Base-by-base conservation (phyloP, 441 rosid species). In the Iberis amara region DNA sequence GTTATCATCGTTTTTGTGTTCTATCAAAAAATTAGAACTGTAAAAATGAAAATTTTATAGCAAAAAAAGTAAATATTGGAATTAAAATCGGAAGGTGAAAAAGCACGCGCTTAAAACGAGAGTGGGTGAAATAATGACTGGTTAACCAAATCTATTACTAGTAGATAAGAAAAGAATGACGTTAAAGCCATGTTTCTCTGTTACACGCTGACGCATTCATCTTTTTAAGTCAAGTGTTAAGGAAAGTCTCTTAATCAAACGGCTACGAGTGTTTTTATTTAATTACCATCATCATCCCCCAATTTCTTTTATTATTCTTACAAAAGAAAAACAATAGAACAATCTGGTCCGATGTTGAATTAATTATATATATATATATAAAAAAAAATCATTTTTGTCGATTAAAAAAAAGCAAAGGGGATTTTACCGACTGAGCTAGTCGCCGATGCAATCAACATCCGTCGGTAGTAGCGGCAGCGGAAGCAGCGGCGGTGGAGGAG, bases 371-470 rank as follows among this genome's bases (percentile, higher is more conserved):
- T 30, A n/a, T n/a, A n/a, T n/a, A n/a, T n/a, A n/a, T n/a, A n/a
- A n/a, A n/a, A n/a, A 8, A 42, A 11, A 27, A 12, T 5, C 32
- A 9, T 13, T 48, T 18, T 54, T 44, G 50, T 60, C 49, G 39
- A 56, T 14, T 58, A 58, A 52, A 55, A 52, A 37, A 38, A 30
- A 40, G 42, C 37, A 44, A 49, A 50, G 21, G 52, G 47, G 62
- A 50, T 13, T 32, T 11, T 11, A 62, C 38, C 55, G 39, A 12
- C 55, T 42, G 35, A 54, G 39, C 58, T 51, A 35, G 15, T 32
- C 35, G 67, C 79, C 70, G 75, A 81, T 81, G 88, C 80, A 73
- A 64, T 76, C 79, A 50, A 46, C 73, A 57, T 47, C 77, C 45
- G 58, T 68, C 58, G 68, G 74, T 6, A 50, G 79, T 21, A 53